Base-by-base conservation (phyloP, 441 rosid genomes). In the Bruguiera hainesii region DNA sequence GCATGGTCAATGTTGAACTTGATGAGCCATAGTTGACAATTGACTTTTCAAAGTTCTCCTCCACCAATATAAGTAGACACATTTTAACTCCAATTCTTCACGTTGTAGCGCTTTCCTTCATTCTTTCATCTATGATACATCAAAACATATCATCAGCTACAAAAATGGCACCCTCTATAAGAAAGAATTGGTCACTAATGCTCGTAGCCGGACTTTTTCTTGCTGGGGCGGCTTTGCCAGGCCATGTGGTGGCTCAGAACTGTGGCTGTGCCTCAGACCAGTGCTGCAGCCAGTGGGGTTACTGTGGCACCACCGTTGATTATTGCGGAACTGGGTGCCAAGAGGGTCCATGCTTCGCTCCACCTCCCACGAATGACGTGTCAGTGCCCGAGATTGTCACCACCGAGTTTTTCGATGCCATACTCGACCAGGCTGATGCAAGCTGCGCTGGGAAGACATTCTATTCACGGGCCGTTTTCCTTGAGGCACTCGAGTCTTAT, bases 401-500 rank as follows among this genome's bases (percentile, higher is more conserved):
- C 7, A 62, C 75, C 10, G 77, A 71, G 0, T 88, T 88, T 80
- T 85, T 90, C 59, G 76, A 84, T 29, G 78, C 85, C 15, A 85
- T 86, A 60, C 49, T 67, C 30, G 64, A 60, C 66, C 84, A 75
- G 65, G 89, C 89, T 1, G 82, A 60, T 1, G 72, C 37, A 1
- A 63, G 62, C 7, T 87, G 95, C 33, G 73, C 29, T 0, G 95
- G 97, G 10, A 85, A 71, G 78, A 71, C 61, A 19, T 86, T 90
- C 72, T 90, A 88, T 65, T 67, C 88, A 0, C 69, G 83, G 51
- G 75, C 70, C 0, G 70, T 51, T 3, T 90, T 90, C 70, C 69
- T 86, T 1, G 66, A 65, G 1, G 97, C 97, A 21, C 69, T 79
- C 7, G 66, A 28, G 0, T 63, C 78, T 0, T 88, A 74, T 59